phyloP scores from a whole-genome alignment of 2,329 filamentous ascomycete genomes.

The Eutypa lata region DNA sequence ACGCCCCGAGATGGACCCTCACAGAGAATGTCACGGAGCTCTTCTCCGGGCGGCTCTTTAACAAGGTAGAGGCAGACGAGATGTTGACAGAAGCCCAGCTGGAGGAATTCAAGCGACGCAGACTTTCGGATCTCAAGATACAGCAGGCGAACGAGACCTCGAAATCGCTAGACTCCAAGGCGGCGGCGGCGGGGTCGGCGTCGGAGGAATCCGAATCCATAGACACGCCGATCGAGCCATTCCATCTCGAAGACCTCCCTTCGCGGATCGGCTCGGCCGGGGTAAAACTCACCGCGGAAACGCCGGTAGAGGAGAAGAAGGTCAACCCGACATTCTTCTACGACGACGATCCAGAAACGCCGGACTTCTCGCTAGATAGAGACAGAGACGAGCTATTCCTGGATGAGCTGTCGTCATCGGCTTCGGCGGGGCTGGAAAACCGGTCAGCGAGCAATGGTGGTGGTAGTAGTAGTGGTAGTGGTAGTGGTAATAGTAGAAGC shows the following conservation, averaged over 20 bases:
- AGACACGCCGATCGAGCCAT: slow-evolving; percentile 45
- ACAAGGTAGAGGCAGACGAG: slow-evolving; percentile 55
- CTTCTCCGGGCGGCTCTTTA: slow-evolving; percentile 52
- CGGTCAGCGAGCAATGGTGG: too few relatives aligned
- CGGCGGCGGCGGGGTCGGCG: slow-evolving; percentile 3
- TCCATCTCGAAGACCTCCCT: slow-evolving; percentile 47
- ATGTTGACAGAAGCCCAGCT: slow-evolving; percentile 54
- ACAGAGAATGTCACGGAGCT: slow-evolving; percentile 57
- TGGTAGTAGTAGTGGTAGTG: too few relatives aligned
- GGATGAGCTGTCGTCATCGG: slow-evolving; percentile 2
- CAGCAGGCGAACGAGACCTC: slow-evolving; percentile 27
- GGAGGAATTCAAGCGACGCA: slow-evolving; percentile 41
- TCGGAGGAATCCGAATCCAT: slow-evolving; percentile 27
- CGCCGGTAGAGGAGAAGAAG: slow-evolving; percentile 23
- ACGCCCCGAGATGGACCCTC: slow-evolving; percentile 48
- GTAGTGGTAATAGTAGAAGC: too few relatives aligned
- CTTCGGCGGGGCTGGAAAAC: slow-evolving; percentile 7
- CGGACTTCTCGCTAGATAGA: slow-evolving; percentile 21
- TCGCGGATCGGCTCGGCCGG: slow-evolving; percentile 38
- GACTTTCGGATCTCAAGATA: slow-evolving; percentile 30
- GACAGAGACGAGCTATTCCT: slow-evolving; percentile 12
- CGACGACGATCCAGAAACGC: slow-evolving; percentile 15
- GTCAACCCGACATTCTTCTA: slow-evolving; percentile 21
- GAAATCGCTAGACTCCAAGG: neutral
- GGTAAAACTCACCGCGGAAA: slow-evolving; percentile 25